Evolutionary conservation across 345 rosid genomes (phyloP).

Genomic region (Rhodamnia argentea): DNA sequence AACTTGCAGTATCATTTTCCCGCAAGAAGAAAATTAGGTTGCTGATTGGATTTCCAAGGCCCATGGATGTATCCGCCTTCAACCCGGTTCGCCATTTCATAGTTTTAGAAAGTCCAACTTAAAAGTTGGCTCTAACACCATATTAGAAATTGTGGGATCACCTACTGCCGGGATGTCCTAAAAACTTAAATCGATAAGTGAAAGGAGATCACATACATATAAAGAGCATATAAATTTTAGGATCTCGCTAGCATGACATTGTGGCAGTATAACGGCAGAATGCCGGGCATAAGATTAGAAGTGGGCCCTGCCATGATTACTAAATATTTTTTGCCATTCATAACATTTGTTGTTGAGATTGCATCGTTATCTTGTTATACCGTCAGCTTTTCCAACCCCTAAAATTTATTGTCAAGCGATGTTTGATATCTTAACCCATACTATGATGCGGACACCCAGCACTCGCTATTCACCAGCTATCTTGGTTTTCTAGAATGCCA

Average conservation of each 20-base stretch:
- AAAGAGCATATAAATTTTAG: not conserved
- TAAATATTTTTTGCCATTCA: too few relatives aligned
- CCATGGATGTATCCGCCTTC: not conserved
- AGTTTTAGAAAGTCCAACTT: not conserved
- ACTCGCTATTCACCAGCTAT: not conserved
- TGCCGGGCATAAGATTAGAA: too few relatives aligned
- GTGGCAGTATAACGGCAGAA: too few relatives aligned
- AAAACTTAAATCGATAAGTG: not conserved
- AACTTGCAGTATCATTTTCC: too few relatives aligned
- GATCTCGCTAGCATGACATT: too few relatives aligned
- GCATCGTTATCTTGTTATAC: too few relatives aligned
- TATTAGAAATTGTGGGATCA: not conserved
- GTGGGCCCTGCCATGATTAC: too few relatives aligned
- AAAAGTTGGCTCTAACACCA: not conserved
- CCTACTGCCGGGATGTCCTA: fast-evolving
- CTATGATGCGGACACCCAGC: not conserved
- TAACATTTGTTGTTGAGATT: too few relatives aligned
- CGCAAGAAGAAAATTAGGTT: not conserved
- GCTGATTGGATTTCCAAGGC: not conserved
- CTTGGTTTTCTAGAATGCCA: not conserved
- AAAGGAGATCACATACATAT: fast-evolving
- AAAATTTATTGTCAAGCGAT: fast-evolving
- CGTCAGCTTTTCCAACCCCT: too few relatives aligned
- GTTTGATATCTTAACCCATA: not conserved
- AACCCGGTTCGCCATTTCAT: not conserved